These are phyloP conservation scores for Yamagishiella unicocca DNA, from an alignment of 139 green algal species.

Conservation along the genomic window DNA sequence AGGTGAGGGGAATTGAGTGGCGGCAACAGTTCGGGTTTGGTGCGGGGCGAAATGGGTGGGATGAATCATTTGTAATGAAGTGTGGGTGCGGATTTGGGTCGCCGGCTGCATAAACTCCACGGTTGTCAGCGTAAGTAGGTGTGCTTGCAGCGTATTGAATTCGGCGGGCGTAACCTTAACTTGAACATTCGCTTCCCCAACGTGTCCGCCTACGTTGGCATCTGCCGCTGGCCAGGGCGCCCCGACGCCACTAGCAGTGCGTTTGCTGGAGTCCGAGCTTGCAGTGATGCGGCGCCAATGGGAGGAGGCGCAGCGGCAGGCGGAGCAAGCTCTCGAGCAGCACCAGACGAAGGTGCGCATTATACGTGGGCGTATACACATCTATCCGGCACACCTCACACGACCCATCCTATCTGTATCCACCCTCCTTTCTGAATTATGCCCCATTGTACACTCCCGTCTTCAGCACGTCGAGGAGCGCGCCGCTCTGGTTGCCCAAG, in stretches of 20 bases:
- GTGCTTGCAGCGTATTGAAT: background rate
- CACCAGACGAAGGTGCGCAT: conserved; percentile 27
- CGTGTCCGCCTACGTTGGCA: background rate
- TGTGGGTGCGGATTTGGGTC: background rate
- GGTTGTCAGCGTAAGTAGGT: background rate
- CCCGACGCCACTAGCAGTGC: background rate
- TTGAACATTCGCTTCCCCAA: background rate
- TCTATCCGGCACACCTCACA: background rate
- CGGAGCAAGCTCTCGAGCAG: conserved; percentile 8
- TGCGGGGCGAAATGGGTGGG: too few species aligned
- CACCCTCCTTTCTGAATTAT: background rate
- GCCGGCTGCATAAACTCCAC: background rate
- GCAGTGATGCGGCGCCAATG: background rate
- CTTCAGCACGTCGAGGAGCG: background rate
- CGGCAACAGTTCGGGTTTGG: too few species aligned
- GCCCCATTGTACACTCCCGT: background rate
- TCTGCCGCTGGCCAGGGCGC: background rate
- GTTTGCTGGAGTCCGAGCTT: conserved; percentile 12
- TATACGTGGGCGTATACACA: background rate
- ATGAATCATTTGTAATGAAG: background rate
- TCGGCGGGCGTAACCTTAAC: background rate
- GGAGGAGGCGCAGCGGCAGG: conserved; percentile 18
- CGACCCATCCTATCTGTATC: background rate
- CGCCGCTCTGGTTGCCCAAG: background rate
- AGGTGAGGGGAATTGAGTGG: too few species aligned